Percentiles rank a stretch among this genome's conserved stretches.
Conservation (phyloP, 352 stramenopile genomes). For the Salisapilia sapeloensis region DNA sequence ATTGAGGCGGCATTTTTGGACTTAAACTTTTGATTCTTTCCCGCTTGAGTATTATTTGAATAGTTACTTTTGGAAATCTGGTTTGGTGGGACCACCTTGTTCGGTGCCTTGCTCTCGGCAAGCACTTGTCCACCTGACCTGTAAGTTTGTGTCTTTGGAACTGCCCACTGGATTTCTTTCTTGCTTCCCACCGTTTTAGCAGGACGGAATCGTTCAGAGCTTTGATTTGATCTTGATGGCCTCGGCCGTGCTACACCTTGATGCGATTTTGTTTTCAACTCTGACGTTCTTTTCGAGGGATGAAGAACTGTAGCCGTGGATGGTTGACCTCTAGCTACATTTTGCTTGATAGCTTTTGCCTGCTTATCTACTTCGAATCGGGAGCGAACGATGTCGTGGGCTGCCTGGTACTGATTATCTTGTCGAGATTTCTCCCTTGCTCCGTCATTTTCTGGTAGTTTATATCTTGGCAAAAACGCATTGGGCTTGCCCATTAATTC, state of each 20-base stretch:
- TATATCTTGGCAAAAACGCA: conserved; percentile 12
- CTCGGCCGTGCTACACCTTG: background rate
- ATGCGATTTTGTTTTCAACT: background rate
- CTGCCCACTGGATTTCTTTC: conserved; percentile 12
- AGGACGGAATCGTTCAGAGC: background rate
- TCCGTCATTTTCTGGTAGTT: background rate
- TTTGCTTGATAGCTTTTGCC: conserved; percentile 14
- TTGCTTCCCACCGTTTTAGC: conserved; percentile 15
- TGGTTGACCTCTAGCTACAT: conserved; percentile 2
- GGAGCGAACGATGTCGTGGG: conserved; percentile 24
- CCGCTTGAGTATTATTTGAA: no score
- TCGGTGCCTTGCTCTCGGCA: no score
- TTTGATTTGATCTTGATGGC: background rate
- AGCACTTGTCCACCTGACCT: no score
- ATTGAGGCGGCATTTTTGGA: no score
- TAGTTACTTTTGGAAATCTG: no score
- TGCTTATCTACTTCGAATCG: conserved; percentile 26
- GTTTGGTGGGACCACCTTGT: no score
- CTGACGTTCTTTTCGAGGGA: background rate
- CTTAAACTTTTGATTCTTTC: no score
- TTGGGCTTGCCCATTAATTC: conserved; percentile 36
- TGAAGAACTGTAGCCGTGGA: background rate
- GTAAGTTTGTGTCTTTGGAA: conserved; percentile 1
- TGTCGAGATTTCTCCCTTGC: background rate
- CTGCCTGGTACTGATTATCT: conserved; percentile 5